Conservation (phyloP, 768 basidiomycete species). For the Cyclocybe cylindracea region DNA sequence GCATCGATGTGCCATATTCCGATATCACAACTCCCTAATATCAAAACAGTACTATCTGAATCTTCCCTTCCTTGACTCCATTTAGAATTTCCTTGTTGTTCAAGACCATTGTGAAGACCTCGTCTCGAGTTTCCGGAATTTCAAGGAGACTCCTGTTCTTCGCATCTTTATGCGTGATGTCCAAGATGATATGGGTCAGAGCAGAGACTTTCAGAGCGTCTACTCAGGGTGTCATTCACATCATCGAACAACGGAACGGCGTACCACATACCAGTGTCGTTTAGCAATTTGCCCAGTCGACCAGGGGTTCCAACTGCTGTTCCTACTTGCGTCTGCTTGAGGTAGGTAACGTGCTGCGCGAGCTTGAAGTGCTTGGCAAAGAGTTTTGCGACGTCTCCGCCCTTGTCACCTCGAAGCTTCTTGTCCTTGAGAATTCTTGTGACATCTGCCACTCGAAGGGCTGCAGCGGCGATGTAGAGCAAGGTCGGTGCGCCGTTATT, state of each 20-base stretch:
- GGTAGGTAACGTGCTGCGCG: slow-evolving; percentile 80
- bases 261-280: slow-evolving; percentile 57
- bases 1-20: slow-evolving; percentile 14
- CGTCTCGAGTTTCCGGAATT: slow-evolving; percentile 82
- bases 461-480: slow-evolving; percentile 84
- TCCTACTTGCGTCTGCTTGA: slow-evolving; percentile 83
- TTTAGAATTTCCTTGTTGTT: slow-evolving; percentile 60
- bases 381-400: slow-evolving; percentile 91
- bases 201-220: slow-evolving; percentile 74
- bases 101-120: slow-evolving; percentile 75
- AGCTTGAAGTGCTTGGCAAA: slow-evolving; percentile 96
- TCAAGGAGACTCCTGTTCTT: slow-evolving; percentile 79
- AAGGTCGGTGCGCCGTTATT: slow-evolving; percentile 83
- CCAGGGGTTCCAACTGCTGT: slow-evolving; percentile 93
- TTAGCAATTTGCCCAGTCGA: slow-evolving; percentile 82
- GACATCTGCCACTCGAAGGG: slow-evolving; percentile 88
- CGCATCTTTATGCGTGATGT: slow-evolving; percentile 69
- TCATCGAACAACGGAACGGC: neutral
- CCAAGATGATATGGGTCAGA: slow-evolving; percentile 83
- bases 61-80: slow-evolving; percentile 69
- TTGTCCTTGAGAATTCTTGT: slow-evolving; percentile 72
- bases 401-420: slow-evolving; percentile 74
- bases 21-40: slow-evolving; percentile 18
- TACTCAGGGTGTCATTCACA: slow-evolving; percentile 28
- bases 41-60: slow-evolving; percentile 81